phyloP scores from a whole-genome alignment of 768 basidiomycete species.

The Rubroboletus pulcherrimus region DNA sequence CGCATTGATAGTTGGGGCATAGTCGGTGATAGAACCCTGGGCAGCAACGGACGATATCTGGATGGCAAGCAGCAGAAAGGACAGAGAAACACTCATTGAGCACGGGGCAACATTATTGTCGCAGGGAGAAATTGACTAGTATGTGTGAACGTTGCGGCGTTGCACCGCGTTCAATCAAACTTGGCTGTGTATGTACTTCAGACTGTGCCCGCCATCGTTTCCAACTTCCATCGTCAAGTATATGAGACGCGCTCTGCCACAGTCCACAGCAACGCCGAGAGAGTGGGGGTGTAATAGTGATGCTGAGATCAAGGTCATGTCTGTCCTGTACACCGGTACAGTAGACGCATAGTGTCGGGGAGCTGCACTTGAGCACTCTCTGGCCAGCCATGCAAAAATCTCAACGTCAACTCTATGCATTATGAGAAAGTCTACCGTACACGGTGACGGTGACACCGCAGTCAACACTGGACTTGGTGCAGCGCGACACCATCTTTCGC shows the following conservation, averaged over 20 bases:
- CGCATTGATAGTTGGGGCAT: conserved; percentile 48
- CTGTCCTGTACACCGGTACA: neutral
- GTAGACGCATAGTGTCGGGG: neutral
- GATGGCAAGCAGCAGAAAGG: neutral
- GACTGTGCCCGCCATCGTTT: neutral
- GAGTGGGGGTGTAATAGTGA: neutral
- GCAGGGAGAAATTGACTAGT: neutral
- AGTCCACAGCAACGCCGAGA: neutral
- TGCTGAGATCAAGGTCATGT: neutral
- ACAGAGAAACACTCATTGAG: conserved; percentile 1
- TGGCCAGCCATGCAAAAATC: neutral
- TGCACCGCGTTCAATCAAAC: conserved; percentile 14
- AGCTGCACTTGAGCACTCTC: too few relatives aligned
- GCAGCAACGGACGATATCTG: neutral
- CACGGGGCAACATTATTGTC: conserved; percentile 6
- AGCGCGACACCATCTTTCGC: neutral
- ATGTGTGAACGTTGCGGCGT: neutral
- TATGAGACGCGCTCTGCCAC: too few relatives aligned
- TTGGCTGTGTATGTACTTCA: conserved; percentile 4
- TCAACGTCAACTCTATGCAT: neutral
- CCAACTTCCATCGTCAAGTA: neutral
- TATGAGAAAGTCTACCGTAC: neutral
- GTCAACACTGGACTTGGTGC: neutral
- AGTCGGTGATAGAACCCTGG: conserved; percentile 37
- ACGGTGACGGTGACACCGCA: neutral